These are phyloP conservation scores for Chrysosporium keratinophilum DNA, from an alignment of 2,329 filamentous ascomycete genomes.

Conservation along the genomic window DNA sequence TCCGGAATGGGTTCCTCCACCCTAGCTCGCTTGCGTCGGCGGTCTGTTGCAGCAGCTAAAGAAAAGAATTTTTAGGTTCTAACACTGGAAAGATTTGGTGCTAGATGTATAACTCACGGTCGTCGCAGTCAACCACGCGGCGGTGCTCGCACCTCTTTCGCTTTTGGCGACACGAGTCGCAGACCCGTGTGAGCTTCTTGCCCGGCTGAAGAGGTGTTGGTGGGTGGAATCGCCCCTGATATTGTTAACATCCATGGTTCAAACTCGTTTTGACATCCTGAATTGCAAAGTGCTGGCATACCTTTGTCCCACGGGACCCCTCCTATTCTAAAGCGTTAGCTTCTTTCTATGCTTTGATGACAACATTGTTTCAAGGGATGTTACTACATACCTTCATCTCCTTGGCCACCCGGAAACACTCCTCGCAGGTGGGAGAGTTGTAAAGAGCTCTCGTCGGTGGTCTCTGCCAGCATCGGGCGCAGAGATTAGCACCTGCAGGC, in stretches of 20 bases:
- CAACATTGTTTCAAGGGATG: neutral
- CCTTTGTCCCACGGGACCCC: conserved; percentile 12
- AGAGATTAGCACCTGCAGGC: conserved; percentile 10
- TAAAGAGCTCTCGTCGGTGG: conserved; percentile 19
- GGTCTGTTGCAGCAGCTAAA: conserved; percentile 9
- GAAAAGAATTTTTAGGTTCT: neutral
- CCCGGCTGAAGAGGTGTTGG: conserved; percentile 17
- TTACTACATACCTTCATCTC: conserved; percentile 15
- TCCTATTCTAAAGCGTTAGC: conserved; percentile 1
- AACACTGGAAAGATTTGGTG: neutral
- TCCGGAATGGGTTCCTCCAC: conserved; percentile 2
- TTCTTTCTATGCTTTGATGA: neutral
- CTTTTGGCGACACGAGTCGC: conserved; percentile 18
- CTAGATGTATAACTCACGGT: conserved; percentile 14
- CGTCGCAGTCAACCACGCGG: conserved; percentile 18
- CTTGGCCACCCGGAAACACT: conserved; percentile 16
- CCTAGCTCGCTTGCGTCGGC: conserved; percentile 13
- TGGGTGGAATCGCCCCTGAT: conserved; percentile 19
- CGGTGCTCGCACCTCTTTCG: conserved; percentile 19
- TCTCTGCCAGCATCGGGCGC: conserved; percentile 19
- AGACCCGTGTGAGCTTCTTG: conserved; percentile 19
- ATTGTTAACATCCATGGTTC: neutral
- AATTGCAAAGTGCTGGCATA: neutral
- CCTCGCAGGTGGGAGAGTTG: conserved; percentile 18
- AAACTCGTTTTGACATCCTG: neutral